These are phyloP conservation scores for Trichosanthes cucumerina DNA, from an alignment of 306 rosid species.

Conservation along the genomic window DNA sequence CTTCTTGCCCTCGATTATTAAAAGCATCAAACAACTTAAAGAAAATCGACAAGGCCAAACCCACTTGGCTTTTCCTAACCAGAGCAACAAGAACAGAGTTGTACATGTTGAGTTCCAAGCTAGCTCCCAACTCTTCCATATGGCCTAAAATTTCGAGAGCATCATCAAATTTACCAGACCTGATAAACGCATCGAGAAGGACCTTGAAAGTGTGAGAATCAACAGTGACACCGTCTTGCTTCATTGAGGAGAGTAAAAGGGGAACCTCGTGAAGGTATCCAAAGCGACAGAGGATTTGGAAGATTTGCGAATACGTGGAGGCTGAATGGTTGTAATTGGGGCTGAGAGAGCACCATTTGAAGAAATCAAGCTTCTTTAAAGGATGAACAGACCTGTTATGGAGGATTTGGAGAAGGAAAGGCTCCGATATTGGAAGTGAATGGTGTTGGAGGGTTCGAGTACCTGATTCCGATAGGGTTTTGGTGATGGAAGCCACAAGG, in stretches of 20 bases:
- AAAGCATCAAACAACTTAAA: conserved; percentile 34
- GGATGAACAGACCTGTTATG: conserved; percentile 36
- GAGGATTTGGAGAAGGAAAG: conserved; percentile 50
- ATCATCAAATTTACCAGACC: conserved; percentile 28
- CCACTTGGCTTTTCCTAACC: conserved; percentile 40
- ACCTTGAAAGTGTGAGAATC: conserved; percentile 45
- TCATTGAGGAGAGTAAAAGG: conserved; percentile 35
- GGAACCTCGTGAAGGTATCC: conserved; percentile 40
- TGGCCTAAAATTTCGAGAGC: conserved; percentile 47
- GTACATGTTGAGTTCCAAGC: conserved; percentile 28
- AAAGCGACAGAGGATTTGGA: conserved; percentile 32
- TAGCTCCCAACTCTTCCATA: conserved; percentile 32
- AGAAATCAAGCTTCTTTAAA: conserved; percentile 56
- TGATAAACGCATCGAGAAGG: conserved; percentile 43
- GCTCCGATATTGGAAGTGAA: conserved; percentile 35
- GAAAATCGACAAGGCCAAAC: conserved; percentile 54
- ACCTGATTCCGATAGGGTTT: conserved; percentile 41
- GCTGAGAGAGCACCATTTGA: conserved; percentile 39
- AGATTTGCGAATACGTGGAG: conserved; percentile 36
- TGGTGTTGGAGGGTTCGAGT: conserved; percentile 35
- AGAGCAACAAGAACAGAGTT: conserved; percentile 48
- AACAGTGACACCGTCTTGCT: conserved; percentile 29
- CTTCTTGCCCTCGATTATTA: neutral
- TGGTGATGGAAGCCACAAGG: conserved; percentile 49
- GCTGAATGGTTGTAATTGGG: conserved; percentile 23